phyloP scores from a whole-genome alignment of 2,329 filamentous ascomycete species.

The Dactylellina haptotyla region DNA sequence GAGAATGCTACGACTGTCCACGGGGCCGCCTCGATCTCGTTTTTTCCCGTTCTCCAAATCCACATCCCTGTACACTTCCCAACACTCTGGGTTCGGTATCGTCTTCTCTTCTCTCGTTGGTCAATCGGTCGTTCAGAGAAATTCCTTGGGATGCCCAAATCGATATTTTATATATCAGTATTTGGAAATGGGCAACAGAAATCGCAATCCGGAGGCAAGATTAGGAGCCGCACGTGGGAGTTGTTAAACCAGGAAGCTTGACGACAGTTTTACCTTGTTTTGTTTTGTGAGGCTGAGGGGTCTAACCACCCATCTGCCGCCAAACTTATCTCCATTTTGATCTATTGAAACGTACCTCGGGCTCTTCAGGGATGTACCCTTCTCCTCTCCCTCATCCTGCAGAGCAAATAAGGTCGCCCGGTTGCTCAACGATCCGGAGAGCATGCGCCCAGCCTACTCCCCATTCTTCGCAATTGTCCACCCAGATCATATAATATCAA shows the following conservation, averaged over 20 bases:
- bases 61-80: slow-evolving; percentile 42
- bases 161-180: neutral
- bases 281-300: neutral
- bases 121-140: slow-evolving; percentile 1
- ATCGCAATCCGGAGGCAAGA: neutral
- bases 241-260: neutral
- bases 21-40: neutral
- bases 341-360: no score
- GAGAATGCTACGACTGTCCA: no score
- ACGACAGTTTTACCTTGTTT: neutral
- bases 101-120: slow-evolving; percentile 13
- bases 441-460: no score
- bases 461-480: neutral
- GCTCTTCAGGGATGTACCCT: neutral
- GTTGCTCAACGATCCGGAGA: no score
- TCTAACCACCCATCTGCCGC: no score
- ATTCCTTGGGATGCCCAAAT: neutral
- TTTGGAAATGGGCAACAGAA: neutral
- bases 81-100: slow-evolving; percentile 13
- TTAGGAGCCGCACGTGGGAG: slow-evolving; percentile 1
- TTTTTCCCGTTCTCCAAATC: neutral
- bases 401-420: no score
- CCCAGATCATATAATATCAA: neutral
- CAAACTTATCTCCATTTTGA: no score
- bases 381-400: neutral